Evolutionary conservation across 331 rosid genomes (phyloP).

Genomic region (Acacia concinna): DNA sequence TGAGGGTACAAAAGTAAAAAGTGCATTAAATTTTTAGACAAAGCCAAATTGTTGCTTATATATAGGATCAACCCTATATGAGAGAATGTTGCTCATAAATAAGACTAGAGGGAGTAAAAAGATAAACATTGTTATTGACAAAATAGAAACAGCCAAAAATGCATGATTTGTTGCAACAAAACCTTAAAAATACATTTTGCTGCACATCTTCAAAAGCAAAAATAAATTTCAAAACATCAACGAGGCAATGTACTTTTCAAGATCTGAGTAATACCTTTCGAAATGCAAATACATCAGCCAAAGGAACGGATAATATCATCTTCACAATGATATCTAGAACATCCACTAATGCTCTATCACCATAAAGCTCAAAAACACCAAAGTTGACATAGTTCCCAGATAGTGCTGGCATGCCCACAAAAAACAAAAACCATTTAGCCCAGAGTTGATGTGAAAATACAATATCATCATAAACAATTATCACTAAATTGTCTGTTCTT

Average conservation of each 20-base stretch:
- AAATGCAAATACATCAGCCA: slow-evolving; percentile 80
- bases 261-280: slow-evolving; percentile 59
- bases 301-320: slow-evolving; percentile 76
- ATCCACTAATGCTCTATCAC: slow-evolving; percentile 85
- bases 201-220: slow-evolving; percentile 5
- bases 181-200: not conserved
- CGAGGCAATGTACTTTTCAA: slow-evolving; percentile 11
- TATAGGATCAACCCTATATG: too few species aligned
- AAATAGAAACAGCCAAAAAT: slow-evolving; percentile 5
- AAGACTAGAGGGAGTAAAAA: too few species aligned
- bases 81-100: too few species aligned
- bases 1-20: too few species aligned
- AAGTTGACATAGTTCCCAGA: slow-evolving; percentile 91
- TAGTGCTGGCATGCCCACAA: slow-evolving; percentile 54
- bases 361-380: slow-evolving; percentile 91
- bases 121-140: not conserved
- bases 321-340: slow-evolving; percentile 71
- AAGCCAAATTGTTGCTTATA: too few species aligned
- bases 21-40: too few species aligned
- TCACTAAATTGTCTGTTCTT: not conserved
- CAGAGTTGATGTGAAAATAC: slow-evolving; percentile 11
- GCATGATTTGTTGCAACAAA: not conserved
- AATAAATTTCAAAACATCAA: not conserved
- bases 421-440: not conserved
- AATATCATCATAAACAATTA: not conserved